Evolutionary conservation across 805 yeast species (phyloP).

Genomic region (Suhomyces kilbournensis): DNA sequence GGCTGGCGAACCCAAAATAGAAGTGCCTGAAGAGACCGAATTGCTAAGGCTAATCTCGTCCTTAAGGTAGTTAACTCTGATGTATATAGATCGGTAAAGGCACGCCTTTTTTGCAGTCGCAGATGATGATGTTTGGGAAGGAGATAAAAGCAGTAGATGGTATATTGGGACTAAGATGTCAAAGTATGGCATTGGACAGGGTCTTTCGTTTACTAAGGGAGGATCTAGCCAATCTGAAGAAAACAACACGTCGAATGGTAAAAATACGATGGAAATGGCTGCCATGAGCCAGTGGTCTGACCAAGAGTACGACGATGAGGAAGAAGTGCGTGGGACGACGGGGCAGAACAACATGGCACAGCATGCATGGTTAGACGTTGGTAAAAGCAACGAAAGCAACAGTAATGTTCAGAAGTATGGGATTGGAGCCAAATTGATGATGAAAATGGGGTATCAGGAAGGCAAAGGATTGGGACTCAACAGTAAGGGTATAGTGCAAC

Average conservation of each 20-base stretch:
- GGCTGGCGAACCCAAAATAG: constrained; percentile 6
- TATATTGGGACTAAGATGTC: background rate
- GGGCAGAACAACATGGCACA: constrained; percentile 6
- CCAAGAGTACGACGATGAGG: constrained; percentile 17
- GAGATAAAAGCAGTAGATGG: background rate
- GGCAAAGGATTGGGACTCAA: constrained; percentile 83
- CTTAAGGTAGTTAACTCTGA: background rate
- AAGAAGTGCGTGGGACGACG: constrained; percentile 9
- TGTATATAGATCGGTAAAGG: background rate
- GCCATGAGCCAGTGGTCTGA: constrained; percentile 5
- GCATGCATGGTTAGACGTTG: background rate
- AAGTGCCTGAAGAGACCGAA: constrained; percentile 18
- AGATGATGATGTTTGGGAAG: background rate
- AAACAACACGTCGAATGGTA: background rate
- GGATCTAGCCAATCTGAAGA: background rate
- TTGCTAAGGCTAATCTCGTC: constrained; percentile 20
- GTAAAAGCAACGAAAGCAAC: background rate
- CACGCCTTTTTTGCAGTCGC: constrained; percentile 2
- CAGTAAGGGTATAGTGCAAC: constrained; percentile 73
- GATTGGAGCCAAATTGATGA: constrained; percentile 74
- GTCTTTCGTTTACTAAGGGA: constrained; percentile 9
- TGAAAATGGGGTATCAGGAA: constrained; percentile 80
- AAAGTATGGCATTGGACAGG: constrained; percentile 4
- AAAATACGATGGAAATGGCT: constrained; percentile 1
- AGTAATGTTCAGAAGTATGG: constrained; percentile 53